phyloP scores from a whole-genome alignment of 495 filamentous ascomycete species.

The Bryoglossum gracile region DNA sequence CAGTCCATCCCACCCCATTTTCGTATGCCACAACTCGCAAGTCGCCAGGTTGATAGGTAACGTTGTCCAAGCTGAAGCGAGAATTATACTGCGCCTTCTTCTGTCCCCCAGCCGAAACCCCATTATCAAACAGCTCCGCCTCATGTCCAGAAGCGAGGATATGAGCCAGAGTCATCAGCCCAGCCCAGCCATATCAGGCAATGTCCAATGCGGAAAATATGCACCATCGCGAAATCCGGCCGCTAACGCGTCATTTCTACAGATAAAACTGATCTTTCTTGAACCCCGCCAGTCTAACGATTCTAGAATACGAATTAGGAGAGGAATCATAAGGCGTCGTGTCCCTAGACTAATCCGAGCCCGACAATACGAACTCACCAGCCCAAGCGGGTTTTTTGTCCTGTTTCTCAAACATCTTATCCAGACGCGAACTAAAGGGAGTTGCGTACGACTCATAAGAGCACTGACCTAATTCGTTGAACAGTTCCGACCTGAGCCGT shows the following conservation, averaged over 20 bases:
- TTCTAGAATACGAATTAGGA: conserved; percentile 41
- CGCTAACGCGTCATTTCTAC: conserved; percentile 42
- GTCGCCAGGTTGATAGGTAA: conserved; percentile 37
- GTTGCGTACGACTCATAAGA: conserved; percentile 41
- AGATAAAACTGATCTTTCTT: conserved; percentile 43
- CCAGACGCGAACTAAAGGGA: conserved; percentile 35
- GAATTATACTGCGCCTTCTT: conserved; percentile 30
- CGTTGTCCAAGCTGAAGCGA: conserved; percentile 42
- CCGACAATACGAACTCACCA: conserved; percentile 46
- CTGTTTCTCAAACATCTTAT: conserved; percentile 41
- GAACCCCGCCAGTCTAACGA: conserved; percentile 45
- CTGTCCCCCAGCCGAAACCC: conserved; percentile 31
- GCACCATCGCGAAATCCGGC: conserved; percentile 33
- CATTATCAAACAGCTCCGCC: conserved; percentile 45
- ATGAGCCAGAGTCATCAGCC: conserved; percentile 41
- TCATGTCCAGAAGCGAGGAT: conserved; percentile 40
- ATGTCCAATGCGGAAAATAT: conserved; percentile 46
- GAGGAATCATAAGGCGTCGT: conserved; percentile 34
- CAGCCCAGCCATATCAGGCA: conserved; percentile 39
- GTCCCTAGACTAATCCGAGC: conserved; percentile 45
- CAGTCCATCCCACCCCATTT: conserved; percentile 35
- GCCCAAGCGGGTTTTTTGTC: conserved; percentile 37
- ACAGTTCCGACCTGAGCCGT: conserved; percentile 25
- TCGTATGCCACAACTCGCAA: conserved; percentile 38
- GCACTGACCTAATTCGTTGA: conserved; percentile 31